Percentiles rank a stretch among this genome's conserved stretches.
phyloP scores from a whole-genome alignment of 805 yeast species.

The Lipomyces yamadae region DNA sequence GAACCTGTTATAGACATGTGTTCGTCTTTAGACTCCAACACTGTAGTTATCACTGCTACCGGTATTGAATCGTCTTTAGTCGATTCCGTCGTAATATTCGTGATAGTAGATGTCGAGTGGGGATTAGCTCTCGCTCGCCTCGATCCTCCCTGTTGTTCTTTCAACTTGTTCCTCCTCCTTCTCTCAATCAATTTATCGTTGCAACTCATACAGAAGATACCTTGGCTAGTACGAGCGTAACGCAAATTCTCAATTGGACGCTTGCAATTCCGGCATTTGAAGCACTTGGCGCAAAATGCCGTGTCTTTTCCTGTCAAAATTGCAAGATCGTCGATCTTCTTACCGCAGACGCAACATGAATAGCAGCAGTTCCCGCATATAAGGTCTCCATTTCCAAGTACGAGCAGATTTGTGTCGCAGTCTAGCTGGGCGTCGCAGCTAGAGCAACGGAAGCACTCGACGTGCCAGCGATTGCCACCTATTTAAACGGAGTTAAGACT shows the following conservation, averaged over 20 bases:
- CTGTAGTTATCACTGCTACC: background rate
- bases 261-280: slow-evolving; percentile 86
- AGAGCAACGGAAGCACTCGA: slow-evolving; percentile 87
- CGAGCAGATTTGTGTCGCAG: slow-evolving; percentile 86
- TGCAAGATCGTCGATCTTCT: slow-evolving; percentile 90
- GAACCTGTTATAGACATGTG: background rate
- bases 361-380: slow-evolving; percentile 94
- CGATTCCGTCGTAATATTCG: slow-evolving; percentile 3
- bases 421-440: slow-evolving; percentile 79
- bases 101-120: background rate
- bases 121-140: slow-evolving; percentile 6
- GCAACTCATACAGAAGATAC: slow-evolving; percentile 90
- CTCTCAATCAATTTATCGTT: slow-evolving; percentile 81
- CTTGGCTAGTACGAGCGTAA: slow-evolving; percentile 91
- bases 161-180: slow-evolving; percentile 58
- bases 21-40: background rate
- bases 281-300: slow-evolving; percentile 90
- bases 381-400: slow-evolving; percentile 87
- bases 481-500: background rate
- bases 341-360: slow-evolving; percentile 80
- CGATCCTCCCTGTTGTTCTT: slow-evolving; percentile 5
- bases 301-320: slow-evolving; percentile 86
- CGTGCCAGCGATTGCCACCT: slow-evolving; percentile 96
- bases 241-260: slow-evolving; percentile 82
- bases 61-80: background rate